Percentiles rank a stretch among this genome's conserved stretches.
Evolutionary conservation across 805 yeast species (phyloP).

Genomic region (Saccharomycopsis guyanensis): DNA sequence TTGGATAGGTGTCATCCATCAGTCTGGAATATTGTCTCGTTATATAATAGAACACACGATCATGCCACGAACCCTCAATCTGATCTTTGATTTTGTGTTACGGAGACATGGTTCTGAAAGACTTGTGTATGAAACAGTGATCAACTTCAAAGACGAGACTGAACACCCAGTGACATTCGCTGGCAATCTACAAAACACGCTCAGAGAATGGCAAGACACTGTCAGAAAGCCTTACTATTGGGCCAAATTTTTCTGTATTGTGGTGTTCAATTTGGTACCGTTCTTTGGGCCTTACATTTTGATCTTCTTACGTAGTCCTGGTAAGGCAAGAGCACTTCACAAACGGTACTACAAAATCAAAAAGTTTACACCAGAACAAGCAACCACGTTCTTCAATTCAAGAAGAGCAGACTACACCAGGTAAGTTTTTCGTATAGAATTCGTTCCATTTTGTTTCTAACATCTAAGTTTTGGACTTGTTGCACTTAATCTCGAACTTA

Average conservation of each 20-base stretch:
- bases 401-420: conserved; percentile 17
- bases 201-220: conserved; percentile 6
- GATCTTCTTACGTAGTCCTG: conserved; percentile 20
- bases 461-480: conserved; percentile 18
- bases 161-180: background rate
- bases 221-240: conserved; percentile 16
- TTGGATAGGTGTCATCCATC: conserved; percentile 26
- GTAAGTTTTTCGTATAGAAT: background rate
- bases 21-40: conserved; percentile 27
- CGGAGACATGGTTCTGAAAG: conserved; percentile 10
- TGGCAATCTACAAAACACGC: background rate
- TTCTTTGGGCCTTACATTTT: conserved; percentile 21
- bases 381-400: conserved; percentile 15
- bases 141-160: background rate
- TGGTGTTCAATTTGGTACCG: conserved; percentile 19
- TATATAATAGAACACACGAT: conserved; percentile 27
- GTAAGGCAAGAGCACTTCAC: conserved; percentile 20
- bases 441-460: background rate
- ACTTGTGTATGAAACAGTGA: background rate
- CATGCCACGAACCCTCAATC: conserved; percentile 27
- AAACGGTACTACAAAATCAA: conserved; percentile 14
- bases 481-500: conserved; percentile 20
- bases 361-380: conserved; percentile 8
- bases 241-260: conserved; percentile 13
- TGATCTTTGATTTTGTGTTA: conserved; percentile 27